A percentile compares a stretch with the other conserved stretches of the same genome.
Conservation (phyloP, 2,329 filamentous ascomycete species). For the Colletotrichum falcatum region DNA sequence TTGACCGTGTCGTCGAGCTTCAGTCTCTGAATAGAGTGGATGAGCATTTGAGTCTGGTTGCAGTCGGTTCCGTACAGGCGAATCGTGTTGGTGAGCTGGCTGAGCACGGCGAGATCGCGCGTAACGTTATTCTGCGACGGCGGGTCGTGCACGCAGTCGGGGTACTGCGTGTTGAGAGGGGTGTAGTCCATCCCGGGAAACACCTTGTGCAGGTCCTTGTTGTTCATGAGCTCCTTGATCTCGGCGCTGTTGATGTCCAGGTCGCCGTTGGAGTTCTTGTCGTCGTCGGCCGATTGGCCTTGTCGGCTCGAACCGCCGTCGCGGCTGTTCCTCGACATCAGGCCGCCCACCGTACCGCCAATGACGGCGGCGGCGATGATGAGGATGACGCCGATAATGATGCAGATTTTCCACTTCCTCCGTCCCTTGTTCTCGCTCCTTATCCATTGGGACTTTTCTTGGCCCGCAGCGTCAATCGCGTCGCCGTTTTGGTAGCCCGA, state of each 20-base stretch:
- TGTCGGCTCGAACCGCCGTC: slow-evolving; percentile 47
- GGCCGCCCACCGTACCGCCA: slow-evolving; percentile 79
- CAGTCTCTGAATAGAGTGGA: slow-evolving; percentile 83
- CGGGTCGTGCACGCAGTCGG: slow-evolving; percentile 80
- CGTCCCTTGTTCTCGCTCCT: slow-evolving; percentile 68
- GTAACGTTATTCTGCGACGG: slow-evolving; percentile 96
- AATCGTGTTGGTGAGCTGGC: slow-evolving; percentile 88
- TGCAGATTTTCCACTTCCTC: slow-evolving; percentile 77
- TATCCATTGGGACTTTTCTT: slow-evolving; percentile 75
- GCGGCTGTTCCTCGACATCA: slow-evolving; percentile 68
- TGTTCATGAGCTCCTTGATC: slow-evolving; percentile 86
- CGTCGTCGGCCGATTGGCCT: slow-evolving; percentile 67
- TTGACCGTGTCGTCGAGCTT: slow-evolving; percentile 80
- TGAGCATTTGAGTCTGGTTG: slow-evolving; percentile 95
- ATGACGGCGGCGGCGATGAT: slow-evolving; percentile 76
- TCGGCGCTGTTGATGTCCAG: slow-evolving; percentile 79
- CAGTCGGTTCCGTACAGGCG: slow-evolving; percentile 96
- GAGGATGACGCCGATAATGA: slow-evolving; percentile 72
- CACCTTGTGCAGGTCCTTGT: slow-evolving; percentile 86
- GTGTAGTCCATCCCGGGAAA: slow-evolving; percentile 98
- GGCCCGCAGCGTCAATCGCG: slow-evolving; percentile 8
- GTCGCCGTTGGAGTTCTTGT: slow-evolving; percentile 74
- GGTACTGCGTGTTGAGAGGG: slow-evolving; percentile 90
- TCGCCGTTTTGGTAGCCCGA: slow-evolving; percentile 43
- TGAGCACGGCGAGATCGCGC: slow-evolving; percentile 88